Evolutionary conservation across 2,329 filamentous ascomycete genomes (phyloP).

Genomic region (Cercospora sesami): DNA sequence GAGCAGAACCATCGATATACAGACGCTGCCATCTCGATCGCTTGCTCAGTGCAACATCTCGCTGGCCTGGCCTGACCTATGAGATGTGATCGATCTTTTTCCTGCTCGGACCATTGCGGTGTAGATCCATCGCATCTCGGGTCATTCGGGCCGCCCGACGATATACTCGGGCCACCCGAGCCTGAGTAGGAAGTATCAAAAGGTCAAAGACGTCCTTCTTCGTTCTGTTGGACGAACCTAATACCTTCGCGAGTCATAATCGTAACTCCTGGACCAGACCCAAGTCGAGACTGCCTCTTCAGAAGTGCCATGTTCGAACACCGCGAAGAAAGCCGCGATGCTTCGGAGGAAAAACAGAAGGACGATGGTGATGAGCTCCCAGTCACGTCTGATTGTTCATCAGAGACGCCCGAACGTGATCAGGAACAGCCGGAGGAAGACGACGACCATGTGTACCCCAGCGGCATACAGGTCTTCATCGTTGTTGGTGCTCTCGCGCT

Average conservation of each 20-base stretch:
- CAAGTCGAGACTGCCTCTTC: background rate
- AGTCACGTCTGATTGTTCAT: background rate
- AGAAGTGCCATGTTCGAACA: background rate
- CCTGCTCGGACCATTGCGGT: constrained; percentile 3
- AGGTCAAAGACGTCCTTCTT: background rate
- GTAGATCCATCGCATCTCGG: background rate
- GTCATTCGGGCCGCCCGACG: background rate
- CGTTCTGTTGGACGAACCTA: background rate
- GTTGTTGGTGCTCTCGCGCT: constrained; percentile 16
- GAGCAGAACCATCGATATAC: background rate
- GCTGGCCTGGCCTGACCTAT: background rate
- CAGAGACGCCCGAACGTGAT: background rate
- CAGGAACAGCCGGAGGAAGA: constrained; percentile 60
- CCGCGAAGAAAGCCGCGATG: background rate
- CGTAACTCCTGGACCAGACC: background rate
- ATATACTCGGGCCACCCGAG: background rate
- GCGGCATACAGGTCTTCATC: background rate
- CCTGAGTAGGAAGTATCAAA: background rate
- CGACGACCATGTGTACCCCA: constrained; percentile 62
- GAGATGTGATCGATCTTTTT: background rate
- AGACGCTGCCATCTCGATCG: background rate
- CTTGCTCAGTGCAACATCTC: background rate
- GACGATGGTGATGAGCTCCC: background rate
- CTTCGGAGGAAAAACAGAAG: background rate
- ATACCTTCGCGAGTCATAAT: background rate